Conservation (phyloP, 805 yeast genomes). For the Zygosaccharomyces bisporus region DNA sequence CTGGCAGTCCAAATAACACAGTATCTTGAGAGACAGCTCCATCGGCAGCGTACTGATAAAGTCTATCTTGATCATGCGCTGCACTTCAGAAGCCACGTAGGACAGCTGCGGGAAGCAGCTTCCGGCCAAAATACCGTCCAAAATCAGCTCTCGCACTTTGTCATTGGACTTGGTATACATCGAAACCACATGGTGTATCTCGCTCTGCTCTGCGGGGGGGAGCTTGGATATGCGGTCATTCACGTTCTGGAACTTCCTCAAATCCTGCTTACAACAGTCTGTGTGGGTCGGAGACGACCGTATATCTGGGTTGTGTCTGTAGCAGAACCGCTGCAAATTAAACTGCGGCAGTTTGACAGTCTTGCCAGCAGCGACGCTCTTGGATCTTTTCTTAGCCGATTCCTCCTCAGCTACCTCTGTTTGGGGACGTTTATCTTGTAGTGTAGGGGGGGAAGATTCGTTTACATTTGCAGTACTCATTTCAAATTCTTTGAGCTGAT, state of each 20-base stretch:
- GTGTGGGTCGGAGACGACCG: constrained; percentile 43
- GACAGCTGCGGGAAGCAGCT: constrained; percentile 95
- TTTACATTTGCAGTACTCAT: background rate
- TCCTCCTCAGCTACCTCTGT: constrained; percentile 1
- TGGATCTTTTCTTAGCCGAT: constrained; percentile 3
- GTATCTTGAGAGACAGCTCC: constrained; percentile 77
- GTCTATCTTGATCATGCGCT: constrained; percentile 78
- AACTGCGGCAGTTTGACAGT: constrained; percentile 35
- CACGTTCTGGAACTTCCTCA: constrained; percentile 27
- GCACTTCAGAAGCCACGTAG: constrained; percentile 75
- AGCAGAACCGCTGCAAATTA: constrained; percentile 70
- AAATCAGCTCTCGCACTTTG: constrained; percentile 69
- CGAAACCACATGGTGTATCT: constrained; percentile 80
- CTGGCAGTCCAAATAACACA: constrained; percentile 87
- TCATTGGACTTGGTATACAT: constrained; percentile 66
- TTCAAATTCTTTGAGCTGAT: background rate
- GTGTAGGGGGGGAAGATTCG: background rate
- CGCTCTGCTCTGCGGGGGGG: constrained; percentile 68
- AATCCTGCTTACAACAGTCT: constrained; percentile 29
- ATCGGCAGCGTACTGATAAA: constrained; percentile 80
- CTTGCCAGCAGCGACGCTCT: background rate
- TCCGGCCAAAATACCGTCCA: constrained; percentile 80
- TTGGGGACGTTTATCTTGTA: background rate
- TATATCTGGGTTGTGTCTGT: constrained; percentile 88
- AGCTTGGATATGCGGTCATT: constrained; percentile 40